Evolutionary conservation across 352 stramenopile genomes (phyloP).

Genomic region (Phytophthora tentaculata): DNA sequence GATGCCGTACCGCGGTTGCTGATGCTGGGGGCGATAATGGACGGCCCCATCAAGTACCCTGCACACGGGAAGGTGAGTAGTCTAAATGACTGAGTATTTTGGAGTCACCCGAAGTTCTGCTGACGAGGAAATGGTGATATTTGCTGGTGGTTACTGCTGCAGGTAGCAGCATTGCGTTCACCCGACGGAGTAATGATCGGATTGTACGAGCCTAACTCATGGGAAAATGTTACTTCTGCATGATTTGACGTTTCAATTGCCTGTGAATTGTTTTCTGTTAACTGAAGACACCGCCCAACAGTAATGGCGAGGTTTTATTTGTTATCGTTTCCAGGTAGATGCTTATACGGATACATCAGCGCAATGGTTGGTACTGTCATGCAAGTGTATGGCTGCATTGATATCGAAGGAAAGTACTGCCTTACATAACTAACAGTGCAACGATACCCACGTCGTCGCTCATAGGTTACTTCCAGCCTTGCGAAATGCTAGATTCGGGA

Average conservation of each 20-base stretch:
- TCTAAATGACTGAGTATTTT: background rate
- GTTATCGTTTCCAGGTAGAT: too few species aligned
- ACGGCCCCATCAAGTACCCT: conserved; percentile 93
- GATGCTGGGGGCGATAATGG: conserved; percentile 89
- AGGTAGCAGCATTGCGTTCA: conserved; percentile 88
- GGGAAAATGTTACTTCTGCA: conserved; percentile 84
- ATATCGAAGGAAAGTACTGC: too few species aligned
- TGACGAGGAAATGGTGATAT: conserved; percentile 5
- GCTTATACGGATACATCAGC: too few species aligned
- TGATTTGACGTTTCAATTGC: conserved; percentile 26
- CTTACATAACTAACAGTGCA: conserved; percentile 2
- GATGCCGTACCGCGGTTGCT: conserved; percentile 86
- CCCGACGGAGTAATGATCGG: conserved; percentile 93
- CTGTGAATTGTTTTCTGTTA: too few species aligned
- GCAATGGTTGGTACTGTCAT: too few species aligned
- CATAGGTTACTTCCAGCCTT: background rate
- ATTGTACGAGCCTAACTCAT: conserved; percentile 91
- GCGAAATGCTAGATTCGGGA: background rate
- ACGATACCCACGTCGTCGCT: conserved; percentile 14
- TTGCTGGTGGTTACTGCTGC: conserved; percentile 7
- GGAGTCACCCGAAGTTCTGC: background rate
- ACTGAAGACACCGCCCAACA: too few species aligned
- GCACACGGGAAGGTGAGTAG: conserved; percentile 81
- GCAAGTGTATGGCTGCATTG: too few species aligned
- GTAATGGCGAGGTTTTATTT: too few species aligned